phyloP scores from a whole-genome alignment of 2,329 filamentous ascomycete genomes.

The Penicillium sp. region DNA sequence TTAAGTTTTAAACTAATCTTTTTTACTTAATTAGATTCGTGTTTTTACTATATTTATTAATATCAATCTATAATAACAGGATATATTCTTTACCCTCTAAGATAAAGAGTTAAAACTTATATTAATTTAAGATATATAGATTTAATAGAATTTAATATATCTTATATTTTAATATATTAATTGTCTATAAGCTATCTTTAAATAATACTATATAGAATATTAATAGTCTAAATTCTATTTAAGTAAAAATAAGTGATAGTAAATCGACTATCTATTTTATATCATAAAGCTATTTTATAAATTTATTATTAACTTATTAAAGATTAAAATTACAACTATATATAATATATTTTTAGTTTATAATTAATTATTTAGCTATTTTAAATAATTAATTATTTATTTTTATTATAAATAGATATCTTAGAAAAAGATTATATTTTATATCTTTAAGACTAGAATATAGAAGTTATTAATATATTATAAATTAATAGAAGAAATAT shows the following conservation, averaged over 20 bases:
- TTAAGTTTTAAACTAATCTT: neutral
- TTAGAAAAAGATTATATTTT: no score
- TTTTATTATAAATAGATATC: no score
- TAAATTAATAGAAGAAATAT: neutral
- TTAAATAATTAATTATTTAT: neutral
- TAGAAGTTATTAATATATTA: neutral
- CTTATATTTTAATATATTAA: neutral
- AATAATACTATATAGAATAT: neutral
- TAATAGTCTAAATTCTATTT: neutral
- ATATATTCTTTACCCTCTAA: neutral
- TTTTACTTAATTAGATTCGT: neutral
- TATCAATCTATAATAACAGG: no score
- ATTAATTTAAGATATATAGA: neutral
- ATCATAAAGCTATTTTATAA: no score
- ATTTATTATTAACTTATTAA: neutral
- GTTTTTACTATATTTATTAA: neutral
- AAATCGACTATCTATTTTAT: neutral
- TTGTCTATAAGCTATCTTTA: neutral
- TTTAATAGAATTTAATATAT: neutral
- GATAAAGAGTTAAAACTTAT: neutral
- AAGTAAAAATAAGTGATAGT: neutral
- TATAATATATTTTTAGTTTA: neutral
- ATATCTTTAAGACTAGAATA: neutral
- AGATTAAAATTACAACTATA: neutral
- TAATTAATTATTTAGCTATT: neutral